Conservation (phyloP, 345 rosid species). For the Chamaenerion angustifolium region DNA sequence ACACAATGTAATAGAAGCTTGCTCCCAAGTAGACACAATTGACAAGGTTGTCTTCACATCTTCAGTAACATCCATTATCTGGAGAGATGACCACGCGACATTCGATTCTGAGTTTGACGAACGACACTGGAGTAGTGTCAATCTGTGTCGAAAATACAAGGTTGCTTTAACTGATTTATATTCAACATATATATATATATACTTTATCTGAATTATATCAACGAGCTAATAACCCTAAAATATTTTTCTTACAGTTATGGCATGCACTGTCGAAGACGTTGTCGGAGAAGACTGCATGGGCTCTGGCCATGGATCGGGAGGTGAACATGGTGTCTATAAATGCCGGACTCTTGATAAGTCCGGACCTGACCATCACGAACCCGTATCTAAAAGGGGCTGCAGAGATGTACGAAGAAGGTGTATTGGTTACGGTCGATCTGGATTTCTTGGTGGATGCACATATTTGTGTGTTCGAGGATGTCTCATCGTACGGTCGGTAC, state of each 20-base stretch:
- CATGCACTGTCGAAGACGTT: constrained; percentile 47
- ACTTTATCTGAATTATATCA: too few relatives aligned
- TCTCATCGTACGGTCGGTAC: constrained; percentile 44
- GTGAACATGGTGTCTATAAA: constrained; percentile 48
- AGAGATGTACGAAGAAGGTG: constrained; percentile 59
- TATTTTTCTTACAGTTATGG: constrained; percentile 37
- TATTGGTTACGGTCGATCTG: constrained; percentile 37
- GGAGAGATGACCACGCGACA: constrained; percentile 26
- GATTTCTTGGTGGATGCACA: constrained; percentile 42
- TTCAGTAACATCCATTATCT: constrained; percentile 37
- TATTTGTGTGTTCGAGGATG: constrained; percentile 41
- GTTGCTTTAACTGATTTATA: too few relatives aligned
- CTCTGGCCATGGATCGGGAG: constrained; percentile 62
- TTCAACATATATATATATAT: too few relatives aligned
- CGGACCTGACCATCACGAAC: constrained; percentile 25
- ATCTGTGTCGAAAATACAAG: constrained; percentile 44
- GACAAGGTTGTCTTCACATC: constrained; percentile 61
- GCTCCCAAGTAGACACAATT: constrained; percentile 42
- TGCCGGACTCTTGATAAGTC: constrained; percentile 38
- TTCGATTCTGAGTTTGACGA: constrained; percentile 27
- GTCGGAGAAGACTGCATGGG: constrained; percentile 70
- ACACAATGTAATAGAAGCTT: constrained; percentile 57
- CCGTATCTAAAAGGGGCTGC: constrained; percentile 63
- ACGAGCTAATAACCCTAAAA: too few relatives aligned
- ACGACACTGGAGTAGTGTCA: constrained; percentile 37